Percentiles rank a stretch among this genome's conserved stretches.
phyloP scores from a whole-genome alignment of 495 filamentous ascomycete species.

The Trichocladium uniseriatum region DNA sequence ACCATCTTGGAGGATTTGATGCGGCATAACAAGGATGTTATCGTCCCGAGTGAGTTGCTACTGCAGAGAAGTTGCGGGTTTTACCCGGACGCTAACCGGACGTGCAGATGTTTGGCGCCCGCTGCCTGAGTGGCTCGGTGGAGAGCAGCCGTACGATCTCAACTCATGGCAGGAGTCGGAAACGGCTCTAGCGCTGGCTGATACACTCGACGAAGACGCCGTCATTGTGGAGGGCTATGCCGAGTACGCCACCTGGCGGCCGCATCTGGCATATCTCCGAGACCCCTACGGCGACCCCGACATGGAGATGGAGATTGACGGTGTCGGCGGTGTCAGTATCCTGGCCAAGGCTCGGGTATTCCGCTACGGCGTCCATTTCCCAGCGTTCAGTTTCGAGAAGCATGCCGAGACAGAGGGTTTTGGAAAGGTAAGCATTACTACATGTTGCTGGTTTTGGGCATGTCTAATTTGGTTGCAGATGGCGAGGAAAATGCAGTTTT shows the following conservation, averaged over 20 bases:
- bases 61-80: background rate
- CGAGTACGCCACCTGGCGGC: constrained; percentile 97
- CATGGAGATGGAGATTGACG: constrained; percentile 99
- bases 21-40: constrained; percentile 98
- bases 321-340: constrained; percentile 95
- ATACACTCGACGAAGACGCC: constrained; percentile 94
- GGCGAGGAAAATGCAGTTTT: constrained; percentile 91
- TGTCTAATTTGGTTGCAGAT: constrained; percentile 55
- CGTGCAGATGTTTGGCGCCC: constrained; percentile 93
- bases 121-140: constrained; percentile 96
- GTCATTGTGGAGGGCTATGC: constrained; percentile 99
- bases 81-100: constrained; percentile 4
- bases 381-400: constrained; percentile 97
- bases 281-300: constrained; percentile 97
- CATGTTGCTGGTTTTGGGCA: background rate
- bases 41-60: constrained; percentile 84
- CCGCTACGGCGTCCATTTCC: constrained; percentile 91
- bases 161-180: constrained; percentile 99
- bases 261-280: constrained; percentile 92
- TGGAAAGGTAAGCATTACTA: constrained; percentile 65
- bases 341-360: constrained; percentile 94
- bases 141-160: constrained; percentile 96
- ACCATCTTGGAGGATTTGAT: constrained; percentile 97
- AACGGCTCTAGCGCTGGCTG: constrained; percentile 85
- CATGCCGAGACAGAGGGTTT: constrained; percentile 98